phyloP scores from a whole-genome alignment of 495 filamentous ascomycete species.

The Penicillium odoratum region DNA sequence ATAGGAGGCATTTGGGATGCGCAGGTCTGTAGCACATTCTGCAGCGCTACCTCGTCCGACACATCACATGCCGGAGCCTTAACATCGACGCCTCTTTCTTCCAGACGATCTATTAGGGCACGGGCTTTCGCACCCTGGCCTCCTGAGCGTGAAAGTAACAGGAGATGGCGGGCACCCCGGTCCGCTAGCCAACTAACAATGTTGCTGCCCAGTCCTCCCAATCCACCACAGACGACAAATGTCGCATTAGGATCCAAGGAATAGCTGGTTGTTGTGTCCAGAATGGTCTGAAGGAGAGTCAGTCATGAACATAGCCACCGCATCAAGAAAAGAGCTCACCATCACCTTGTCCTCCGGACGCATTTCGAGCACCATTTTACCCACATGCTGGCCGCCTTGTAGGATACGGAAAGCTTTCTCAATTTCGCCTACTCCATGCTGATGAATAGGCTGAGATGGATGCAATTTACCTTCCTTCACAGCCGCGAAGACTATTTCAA shows the following conservation, averaged over 20 bases:
- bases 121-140: neutral
- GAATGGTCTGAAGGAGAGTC: too few species aligned
- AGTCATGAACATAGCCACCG: too few species aligned
- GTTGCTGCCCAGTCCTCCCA: neutral
- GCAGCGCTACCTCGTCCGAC: neutral
- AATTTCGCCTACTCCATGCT: too few species aligned
- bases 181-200: neutral
- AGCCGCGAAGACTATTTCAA: too few species aligned
- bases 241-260: too few species aligned
- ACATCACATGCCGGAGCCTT: constrained; percentile 5
- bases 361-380: neutral
- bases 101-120: neutral
- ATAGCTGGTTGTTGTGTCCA: neutral
- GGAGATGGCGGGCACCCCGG: neutral
- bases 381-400: neutral
- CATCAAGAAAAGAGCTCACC: too few species aligned
- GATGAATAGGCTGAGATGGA: too few species aligned
- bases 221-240: neutral
- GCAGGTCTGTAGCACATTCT: neutral
- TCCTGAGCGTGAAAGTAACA: neutral
- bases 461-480: too few species aligned
- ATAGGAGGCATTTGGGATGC: constrained; percentile 37
- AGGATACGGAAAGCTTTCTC: too few species aligned
- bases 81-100: neutral
- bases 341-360: neutral